Percentiles rank a stretch among this genome's conserved stretches.
These are phyloP conservation scores for Schizophyllum commune DNA, from an alignment of 1,284 basidiomycete genomes.

Conservation along the genomic window DNA sequence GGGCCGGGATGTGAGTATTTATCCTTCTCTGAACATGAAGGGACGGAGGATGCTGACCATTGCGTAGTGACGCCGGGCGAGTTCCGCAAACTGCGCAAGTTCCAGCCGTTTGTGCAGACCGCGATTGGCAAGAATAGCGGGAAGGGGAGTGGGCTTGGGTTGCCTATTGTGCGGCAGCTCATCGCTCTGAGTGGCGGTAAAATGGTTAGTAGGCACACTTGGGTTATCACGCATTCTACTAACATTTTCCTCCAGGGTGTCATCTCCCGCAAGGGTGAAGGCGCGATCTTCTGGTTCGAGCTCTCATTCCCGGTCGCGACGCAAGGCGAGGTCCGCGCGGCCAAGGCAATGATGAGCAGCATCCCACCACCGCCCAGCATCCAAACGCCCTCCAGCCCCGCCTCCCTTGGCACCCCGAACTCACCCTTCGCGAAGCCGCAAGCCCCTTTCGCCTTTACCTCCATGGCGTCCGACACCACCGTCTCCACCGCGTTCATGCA, in stretches of 20 bases:
- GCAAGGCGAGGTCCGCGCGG: conserved; percentile 10
- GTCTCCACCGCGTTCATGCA: not conserved
- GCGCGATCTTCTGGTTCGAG: conserved; percentile 39
- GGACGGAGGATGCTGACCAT: not conserved
- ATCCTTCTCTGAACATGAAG: not conserved
- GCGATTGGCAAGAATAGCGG: conserved; percentile 56
- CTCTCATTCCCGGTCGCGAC: conserved; percentile 22
- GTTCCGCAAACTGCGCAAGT: conserved; percentile 6
- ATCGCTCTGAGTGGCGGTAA: conserved; percentile 73
- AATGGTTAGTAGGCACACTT: not conserved
- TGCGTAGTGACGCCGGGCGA: not conserved
- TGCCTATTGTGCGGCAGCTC: conserved; percentile 86
- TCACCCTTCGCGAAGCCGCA: not conserved
- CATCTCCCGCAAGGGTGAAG: conserved; percentile 21
- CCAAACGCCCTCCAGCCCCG: not conserved
- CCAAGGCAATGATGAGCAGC: conserved; percentile 6
- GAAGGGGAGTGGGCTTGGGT: conserved; percentile 83
- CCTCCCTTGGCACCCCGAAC: not conserved
- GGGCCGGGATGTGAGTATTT: not conserved
- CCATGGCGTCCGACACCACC: not conserved
- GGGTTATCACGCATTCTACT: not conserved
- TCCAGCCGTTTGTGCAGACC: conserved; percentile 24
- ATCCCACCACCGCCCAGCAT: not conserved
- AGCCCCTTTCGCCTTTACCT: not conserved
- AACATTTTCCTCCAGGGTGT: conserved; percentile 18